Percentiles rank a stretch among this genome's conserved stretches.
Evolutionary conservation across 805 yeast species (phyloP).

Genomic region (Lipomyces chichibuensis): DNA sequence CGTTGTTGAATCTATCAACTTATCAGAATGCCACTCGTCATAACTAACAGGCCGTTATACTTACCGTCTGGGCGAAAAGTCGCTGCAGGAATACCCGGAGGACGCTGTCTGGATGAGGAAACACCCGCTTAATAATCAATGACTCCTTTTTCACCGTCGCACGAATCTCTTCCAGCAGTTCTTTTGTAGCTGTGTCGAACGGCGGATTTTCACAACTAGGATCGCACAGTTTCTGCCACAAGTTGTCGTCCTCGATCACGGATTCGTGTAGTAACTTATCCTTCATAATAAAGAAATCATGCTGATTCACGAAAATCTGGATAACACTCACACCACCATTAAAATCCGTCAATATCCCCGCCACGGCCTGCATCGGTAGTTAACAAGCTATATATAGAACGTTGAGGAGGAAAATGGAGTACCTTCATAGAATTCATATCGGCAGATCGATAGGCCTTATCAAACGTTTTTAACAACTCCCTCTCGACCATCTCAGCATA

Average conservation of each 20-base stretch:
- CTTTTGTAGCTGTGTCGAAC: constrained; percentile 57
- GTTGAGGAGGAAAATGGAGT: constrained; percentile 39
- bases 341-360: constrained; percentile 73
- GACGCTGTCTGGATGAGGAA: constrained; percentile 67
- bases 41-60: constrained; percentile 40
- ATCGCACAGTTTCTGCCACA: constrained; percentile 64
- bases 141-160: constrained; percentile 72
- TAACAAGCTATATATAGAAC: not conserved
- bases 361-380: constrained; percentile 40
- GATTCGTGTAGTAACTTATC: constrained; percentile 47
- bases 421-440: constrained; percentile 74
- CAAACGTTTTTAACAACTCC: constrained; percentile 68
- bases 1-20: constrained; percentile 45
- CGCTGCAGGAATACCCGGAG: constrained; percentile 71
- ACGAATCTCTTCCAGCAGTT: constrained; percentile 58
- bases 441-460: constrained; percentile 69
- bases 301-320: constrained; percentile 78
- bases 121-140: constrained; percentile 70
- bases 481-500: constrained; percentile 79
- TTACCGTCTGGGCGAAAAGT: constrained; percentile 71
- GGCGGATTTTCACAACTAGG: constrained; percentile 56
- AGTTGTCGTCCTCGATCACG: constrained; percentile 42
- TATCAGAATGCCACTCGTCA: not conserved
- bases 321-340: constrained; percentile 85
- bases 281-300: constrained; percentile 63